Percentiles rank a stretch among this genome's conserved stretches.
These are phyloP conservation scores for Bacidia rubella DNA, from an alignment of 495 filamentous ascomycete species.

Conservation along the genomic window DNA sequence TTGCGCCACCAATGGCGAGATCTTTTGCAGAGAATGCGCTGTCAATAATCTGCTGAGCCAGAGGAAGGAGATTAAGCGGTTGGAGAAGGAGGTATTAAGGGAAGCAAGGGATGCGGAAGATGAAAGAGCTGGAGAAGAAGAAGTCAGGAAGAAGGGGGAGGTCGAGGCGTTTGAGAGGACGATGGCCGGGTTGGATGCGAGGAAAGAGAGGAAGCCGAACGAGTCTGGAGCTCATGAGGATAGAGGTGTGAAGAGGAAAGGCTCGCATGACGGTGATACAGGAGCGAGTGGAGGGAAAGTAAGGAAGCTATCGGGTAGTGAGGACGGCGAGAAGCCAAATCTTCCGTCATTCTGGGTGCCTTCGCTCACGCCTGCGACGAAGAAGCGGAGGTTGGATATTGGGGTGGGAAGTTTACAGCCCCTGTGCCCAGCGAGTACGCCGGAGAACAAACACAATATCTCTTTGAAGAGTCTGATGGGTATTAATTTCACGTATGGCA, in stretches of 20 bases:
- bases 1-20: conserved; percentile 61
- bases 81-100: conserved; percentile 52
- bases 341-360: conserved; percentile 93
- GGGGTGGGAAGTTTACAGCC: conserved; percentile 59
- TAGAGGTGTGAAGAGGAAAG: conserved; percentile 54
- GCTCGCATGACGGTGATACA: conserved; percentile 62
- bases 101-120: conserved; percentile 42
- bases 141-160: conserved; percentile 46
- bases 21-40: conserved; percentile 96
- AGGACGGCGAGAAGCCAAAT: conserved; percentile 51
- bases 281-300: conserved; percentile 63
- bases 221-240: conserved; percentile 30
- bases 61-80: conserved; percentile 79
- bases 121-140: conserved; percentile 30
- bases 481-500: conserved; percentile 68
- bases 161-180: conserved; percentile 48
- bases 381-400: conserved; percentile 31
- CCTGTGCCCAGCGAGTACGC: conserved; percentile 63
- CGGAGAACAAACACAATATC: conserved; percentile 58
- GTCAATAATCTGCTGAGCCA: conserved; percentile 82
- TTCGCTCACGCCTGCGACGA: conserved; percentile 59
- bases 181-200: conserved; percentile 16
- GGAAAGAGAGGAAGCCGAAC: conserved; percentile 34
- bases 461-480: conserved; percentile 71
- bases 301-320: conserved; percentile 47